Evolutionary conservation across 371 early-diverging fungal genomes (phyloP), one percentile per base, ranked within the genome.

Genomic region (Capillidium heterosporum): DNA sequence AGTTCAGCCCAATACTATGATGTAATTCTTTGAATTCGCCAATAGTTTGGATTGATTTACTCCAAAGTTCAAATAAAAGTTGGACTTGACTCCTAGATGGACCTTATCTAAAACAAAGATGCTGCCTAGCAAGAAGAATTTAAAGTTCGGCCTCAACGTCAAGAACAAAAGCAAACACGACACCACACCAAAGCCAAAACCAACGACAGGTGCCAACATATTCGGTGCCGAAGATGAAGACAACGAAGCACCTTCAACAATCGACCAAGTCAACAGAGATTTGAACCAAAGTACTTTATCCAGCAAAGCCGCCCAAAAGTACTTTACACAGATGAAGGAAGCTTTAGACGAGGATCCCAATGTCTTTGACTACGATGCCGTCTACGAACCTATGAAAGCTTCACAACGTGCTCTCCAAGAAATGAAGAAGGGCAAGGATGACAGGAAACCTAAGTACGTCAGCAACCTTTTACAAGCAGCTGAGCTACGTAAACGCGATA

Each of bases 321-420:
- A 28, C 1, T 40, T 58, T 51, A 72, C 76, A 53, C 68, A 72
- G 55, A 77, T 82, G 48, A 68, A 74, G 46, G 71, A 73, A 62
- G 87, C 88, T 8, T 61, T 87, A 1, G 80, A 78, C 50, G 74
- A 82, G 61, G 91, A 93, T 67, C 81, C 92, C 1, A 81, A 71
- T 24, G 77, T 85, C 1, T 95, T 82, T 65, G 91, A 87, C 57
- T 95, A 95, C 61, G 95, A 95, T 63, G 87, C 77, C 3, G 81
- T 85, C 0, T 92, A 89, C 63, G 94, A 93, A 58, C 78, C 77
- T 54, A 73, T 91, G 56, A 90, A 86, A 62, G 68, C 70, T 4
- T 78, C 70, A 0, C 82, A 85, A 39, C 69, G 68, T 19, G 69
- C 68, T 13, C 24, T 7, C 24, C 2, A 67, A 48, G 68, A 69